Evolutionary conservation across 441 rosid species (phyloP), one percentile per base, ranked within the genome.

Genomic region (Euphorbia schlechtendalii): DNA sequence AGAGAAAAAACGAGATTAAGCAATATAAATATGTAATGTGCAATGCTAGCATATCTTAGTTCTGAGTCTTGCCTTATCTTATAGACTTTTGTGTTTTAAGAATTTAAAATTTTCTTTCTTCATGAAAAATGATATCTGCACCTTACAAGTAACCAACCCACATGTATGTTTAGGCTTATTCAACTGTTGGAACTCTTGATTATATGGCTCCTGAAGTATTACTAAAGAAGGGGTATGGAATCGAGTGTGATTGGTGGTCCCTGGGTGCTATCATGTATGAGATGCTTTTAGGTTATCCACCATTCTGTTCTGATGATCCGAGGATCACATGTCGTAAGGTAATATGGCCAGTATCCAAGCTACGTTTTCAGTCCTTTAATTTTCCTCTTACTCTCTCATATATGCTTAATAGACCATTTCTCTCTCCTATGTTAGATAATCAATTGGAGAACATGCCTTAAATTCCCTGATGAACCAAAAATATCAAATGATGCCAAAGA

Each of bases 241-340:
- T 87, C 77, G 96, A 89, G 79, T 92, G 98, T 58, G 96, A 92
- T 74, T 92, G 98, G 98, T 92, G 98, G 98, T 92, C 98, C 63
- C 82, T 92, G 57, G 96, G 98, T 22, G 95, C 96, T 72, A 89
- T 92, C 78, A 77, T 89, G 87, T 89, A 86, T 68, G 96, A 92
- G 81, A 92, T 92, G 98, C 83, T 92, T 59, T 72, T 89, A 63
- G 98, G 96, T 61, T 89, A 92, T 80, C 96, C 93, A 65, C 96
- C 93, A 51, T 92, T 92, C 74, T 92, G 92, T 76, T 89, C 98
- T 63, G 98, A 92, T 74, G 96, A 92, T 72, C 96, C 93, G 36
- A 83, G 96, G 77, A 81, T 86, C 38, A 84, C 98, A 64, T 89
- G 96, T 77, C 96, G 96, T 74, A 89, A 92, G 96, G 98, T 92